Conservation (phyloP, 805 yeast genomes). For the Yamadazyma olivae region DNA sequence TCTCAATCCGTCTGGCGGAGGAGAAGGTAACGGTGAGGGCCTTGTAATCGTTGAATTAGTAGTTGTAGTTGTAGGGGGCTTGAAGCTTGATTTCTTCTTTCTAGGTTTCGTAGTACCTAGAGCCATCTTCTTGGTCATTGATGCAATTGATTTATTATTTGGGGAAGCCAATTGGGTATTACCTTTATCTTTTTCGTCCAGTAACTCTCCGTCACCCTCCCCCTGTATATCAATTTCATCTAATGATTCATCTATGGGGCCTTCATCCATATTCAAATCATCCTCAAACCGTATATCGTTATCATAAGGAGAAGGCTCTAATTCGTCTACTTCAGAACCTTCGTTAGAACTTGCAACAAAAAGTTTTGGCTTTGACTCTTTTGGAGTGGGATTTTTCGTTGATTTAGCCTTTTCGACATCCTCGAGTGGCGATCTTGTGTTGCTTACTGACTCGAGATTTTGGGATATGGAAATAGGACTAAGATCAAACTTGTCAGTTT, state of each 20-base stretch:
- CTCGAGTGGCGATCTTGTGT: neutral
- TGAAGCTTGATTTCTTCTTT: neutral
- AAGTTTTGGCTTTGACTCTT: neutral
- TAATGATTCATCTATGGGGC: neutral
- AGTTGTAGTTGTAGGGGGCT: neutral
- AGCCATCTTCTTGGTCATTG: constrained; percentile 33
- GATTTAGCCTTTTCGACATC: neutral
- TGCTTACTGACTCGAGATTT: neutral
- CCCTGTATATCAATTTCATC: neutral
- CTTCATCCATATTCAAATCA: constrained; percentile 8
- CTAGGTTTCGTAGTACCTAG: constrained; percentile 15
- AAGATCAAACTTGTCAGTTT: constrained; percentile 26
- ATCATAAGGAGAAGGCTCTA: neutral
- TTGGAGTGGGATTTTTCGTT: neutral
- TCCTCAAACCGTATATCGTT: constrained; percentile 15
- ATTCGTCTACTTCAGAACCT: neutral
- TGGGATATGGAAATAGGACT: constrained; percentile 22
- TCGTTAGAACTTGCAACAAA: neutral
- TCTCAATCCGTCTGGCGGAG: constrained; percentile 50
- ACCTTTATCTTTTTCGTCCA: neutral
- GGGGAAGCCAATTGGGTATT: constrained; percentile 1
- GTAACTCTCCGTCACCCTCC: no score
- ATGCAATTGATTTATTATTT: constrained; percentile 8
- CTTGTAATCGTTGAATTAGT: constrained; percentile 10
- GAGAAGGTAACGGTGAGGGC: constrained; percentile 42